Evolutionary conservation across 2,329 filamentous ascomycete genomes (phyloP).

Genomic region (Exserohilum turcica): DNA sequence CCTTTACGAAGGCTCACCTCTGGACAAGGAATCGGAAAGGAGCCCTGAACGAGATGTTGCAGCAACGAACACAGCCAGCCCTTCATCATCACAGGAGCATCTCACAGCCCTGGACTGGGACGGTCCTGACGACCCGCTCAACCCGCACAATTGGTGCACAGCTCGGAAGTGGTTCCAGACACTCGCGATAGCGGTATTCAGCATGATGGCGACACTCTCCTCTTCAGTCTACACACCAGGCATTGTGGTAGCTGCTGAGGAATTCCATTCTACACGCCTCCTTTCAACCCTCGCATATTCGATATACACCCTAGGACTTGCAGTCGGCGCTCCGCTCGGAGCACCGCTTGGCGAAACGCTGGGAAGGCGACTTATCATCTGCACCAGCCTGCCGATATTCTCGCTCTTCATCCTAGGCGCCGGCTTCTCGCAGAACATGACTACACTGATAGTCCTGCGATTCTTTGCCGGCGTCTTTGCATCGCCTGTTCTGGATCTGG

Average conservation of each 20-base stretch:
- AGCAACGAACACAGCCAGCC: background rate
- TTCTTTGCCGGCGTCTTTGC: constrained; percentile 50
- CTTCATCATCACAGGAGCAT: constrained; percentile 3
- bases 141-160: constrained; percentile 19
- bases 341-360: constrained; percentile 74
- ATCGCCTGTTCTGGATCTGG: constrained; percentile 44
- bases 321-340: constrained; percentile 72
- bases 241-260: constrained; percentile 11
- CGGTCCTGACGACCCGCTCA: constrained; percentile 14
- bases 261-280: constrained; percentile 25
- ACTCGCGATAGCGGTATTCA: constrained; percentile 16
- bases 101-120: constrained; percentile 17
- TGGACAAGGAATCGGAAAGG: background rate
- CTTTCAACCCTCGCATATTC: constrained; percentile 29
- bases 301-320: constrained; percentile 55
- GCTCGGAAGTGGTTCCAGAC: constrained; percentile 19
- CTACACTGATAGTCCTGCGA: constrained; percentile 71
- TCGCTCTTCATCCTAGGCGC: constrained; percentile 56
- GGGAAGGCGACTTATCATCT: constrained; percentile 70
- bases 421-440: constrained; percentile 64
- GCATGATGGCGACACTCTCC: constrained; percentile 17
- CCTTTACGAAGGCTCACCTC: background rate
- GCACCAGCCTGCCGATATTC: constrained; percentile 69
- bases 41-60: background rate
- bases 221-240: constrained; percentile 16